A percentile compares a stretch with the other conserved stretches of the same genome.
Conservation (phyloP, 345 rosid genomes). For the Garcia nutans region DNA sequence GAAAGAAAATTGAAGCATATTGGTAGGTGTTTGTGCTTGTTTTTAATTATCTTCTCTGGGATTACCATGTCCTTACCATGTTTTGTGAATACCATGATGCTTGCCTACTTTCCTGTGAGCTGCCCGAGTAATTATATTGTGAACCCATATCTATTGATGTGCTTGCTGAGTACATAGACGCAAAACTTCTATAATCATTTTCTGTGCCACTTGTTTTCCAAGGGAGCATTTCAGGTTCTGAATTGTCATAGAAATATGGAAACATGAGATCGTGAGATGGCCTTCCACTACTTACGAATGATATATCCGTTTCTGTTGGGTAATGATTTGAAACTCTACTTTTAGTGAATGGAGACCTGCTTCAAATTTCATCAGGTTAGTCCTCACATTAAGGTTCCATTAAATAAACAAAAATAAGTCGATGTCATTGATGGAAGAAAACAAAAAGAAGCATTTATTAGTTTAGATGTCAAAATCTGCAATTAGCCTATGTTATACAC, state of each 20-base stretch:
- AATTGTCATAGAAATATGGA: slow-evolving; percentile 38
- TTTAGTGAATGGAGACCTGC: slow-evolving; percentile 67
- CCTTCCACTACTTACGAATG: slow-evolving; percentile 72
- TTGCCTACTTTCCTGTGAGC: slow-evolving; percentile 43
- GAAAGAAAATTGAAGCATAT: background rate
- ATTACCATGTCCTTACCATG: slow-evolving; percentile 33
- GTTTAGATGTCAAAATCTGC: background rate
- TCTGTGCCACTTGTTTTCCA: slow-evolving; percentile 50
- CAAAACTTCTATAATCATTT: slow-evolving; percentile 41
- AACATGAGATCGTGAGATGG: slow-evolving; percentile 48
- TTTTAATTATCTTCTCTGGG: background rate
- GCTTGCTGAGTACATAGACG: slow-evolving; percentile 39
- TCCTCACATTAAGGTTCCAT: background rate
- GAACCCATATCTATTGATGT: slow-evolving; percentile 46
- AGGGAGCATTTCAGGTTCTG: slow-evolving; percentile 27
- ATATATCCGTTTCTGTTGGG: slow-evolving; percentile 56
- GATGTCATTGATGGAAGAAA: background rate
- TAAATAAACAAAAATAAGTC: background rate
- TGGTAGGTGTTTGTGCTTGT: background rate
- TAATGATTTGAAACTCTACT: slow-evolving; percentile 35
- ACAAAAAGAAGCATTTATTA: background rate
- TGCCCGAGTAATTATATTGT: slow-evolving; percentile 38
- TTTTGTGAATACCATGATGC: slow-evolving; percentile 35
- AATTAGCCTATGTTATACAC: background rate
- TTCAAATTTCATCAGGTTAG: slow-evolving; percentile 6